These are phyloP conservation scores for Rhizopus microsporus DNA, from an alignment of 371 early-diverging fungal species.

Conservation along the genomic window DNA sequence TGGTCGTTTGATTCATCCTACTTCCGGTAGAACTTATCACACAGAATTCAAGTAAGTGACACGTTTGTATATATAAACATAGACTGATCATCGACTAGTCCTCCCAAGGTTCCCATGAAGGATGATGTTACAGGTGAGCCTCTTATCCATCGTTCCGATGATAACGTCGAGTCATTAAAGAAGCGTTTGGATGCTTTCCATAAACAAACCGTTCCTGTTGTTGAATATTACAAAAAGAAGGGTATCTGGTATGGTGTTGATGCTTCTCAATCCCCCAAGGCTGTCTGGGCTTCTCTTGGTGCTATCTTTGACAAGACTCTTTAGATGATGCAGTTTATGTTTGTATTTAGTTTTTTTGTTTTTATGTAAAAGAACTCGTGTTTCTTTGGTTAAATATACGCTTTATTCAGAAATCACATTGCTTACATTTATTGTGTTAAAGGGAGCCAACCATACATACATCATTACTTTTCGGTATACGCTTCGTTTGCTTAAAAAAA, in stretches of 20 bases:
- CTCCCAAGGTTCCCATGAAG: conserved; percentile 89
- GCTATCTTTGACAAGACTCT: conserved; percentile 82
- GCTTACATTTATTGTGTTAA: too few species aligned
- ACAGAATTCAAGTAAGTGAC: conserved; percentile 76
- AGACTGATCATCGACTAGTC: conserved; percentile 38
- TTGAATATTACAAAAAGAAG: conserved; percentile 93
- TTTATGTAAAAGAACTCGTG: too few species aligned
- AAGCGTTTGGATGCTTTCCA: conserved; percentile 96
- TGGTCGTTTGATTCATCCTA: conserved; percentile 92
- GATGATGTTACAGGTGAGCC: conserved; percentile 98
- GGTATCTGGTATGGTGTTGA: conserved; percentile 92
- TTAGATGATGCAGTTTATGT: conserved; percentile 29
- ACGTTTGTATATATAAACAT: not conserved
- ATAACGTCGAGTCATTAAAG: conserved; percentile 92
- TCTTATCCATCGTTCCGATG: conserved; percentile 96
- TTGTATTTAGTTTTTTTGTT: conserved; percentile 19
- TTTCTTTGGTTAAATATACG: too few species aligned
- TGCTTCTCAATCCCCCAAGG: conserved; percentile 87
- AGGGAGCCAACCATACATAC: too few species aligned
- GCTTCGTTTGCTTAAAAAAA: too few species aligned
- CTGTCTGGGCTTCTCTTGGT: conserved; percentile 89
- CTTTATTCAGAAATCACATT: too few species aligned
- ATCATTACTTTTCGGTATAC: too few species aligned
- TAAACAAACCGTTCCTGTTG: conserved; percentile 96
- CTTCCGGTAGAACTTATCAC: conserved; percentile 97